These are phyloP conservation scores for Penicillium crystallinum DNA, from an alignment of 495 filamentous ascomycete species.

Conservation along the genomic window DNA sequence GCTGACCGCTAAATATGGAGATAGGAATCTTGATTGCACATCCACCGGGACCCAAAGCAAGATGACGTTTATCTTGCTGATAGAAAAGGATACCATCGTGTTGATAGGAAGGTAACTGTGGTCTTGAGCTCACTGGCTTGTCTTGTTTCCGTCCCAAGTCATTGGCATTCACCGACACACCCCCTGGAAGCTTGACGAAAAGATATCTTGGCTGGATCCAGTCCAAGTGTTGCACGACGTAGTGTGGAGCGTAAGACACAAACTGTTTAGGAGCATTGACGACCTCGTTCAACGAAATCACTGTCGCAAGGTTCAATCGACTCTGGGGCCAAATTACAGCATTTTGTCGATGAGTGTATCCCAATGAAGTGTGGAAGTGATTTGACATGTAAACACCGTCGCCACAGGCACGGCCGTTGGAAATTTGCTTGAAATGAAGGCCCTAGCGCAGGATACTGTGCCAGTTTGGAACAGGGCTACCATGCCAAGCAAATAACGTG, in stretches of 20 bases:
- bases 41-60: constrained; percentile 33
- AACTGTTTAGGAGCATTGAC: constrained; percentile 70
- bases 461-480: constrained; percentile 75
- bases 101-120: not conserved
- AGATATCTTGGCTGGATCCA: constrained; percentile 94
- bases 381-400: constrained; percentile 78
- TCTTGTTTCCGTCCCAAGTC: not conserved
- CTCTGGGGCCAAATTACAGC: constrained; percentile 54
- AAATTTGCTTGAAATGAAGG: constrained; percentile 59
- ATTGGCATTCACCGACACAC: not conserved
- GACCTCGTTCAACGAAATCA: constrained; percentile 83
- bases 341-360: constrained; percentile 41
- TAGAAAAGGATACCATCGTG: constrained; percentile 20
- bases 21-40: constrained; percentile 43
- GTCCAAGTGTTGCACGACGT: constrained; percentile 70
- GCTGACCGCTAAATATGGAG: constrained; percentile 41
- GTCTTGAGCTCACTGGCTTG: too few species aligned
- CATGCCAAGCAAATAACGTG: constrained; percentile 81
- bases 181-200: constrained; percentile 50
- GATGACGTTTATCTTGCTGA: constrained; percentile 50
- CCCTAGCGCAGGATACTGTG: constrained; percentile 84
- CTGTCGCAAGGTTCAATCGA: constrained; percentile 48
- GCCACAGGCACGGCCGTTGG: constrained; percentile 66
- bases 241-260: constrained; percentile 47
- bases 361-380: constrained; percentile 49